Conservation (phyloP, 176 grass and related monocot species). For the Triticum urartu region DNA sequence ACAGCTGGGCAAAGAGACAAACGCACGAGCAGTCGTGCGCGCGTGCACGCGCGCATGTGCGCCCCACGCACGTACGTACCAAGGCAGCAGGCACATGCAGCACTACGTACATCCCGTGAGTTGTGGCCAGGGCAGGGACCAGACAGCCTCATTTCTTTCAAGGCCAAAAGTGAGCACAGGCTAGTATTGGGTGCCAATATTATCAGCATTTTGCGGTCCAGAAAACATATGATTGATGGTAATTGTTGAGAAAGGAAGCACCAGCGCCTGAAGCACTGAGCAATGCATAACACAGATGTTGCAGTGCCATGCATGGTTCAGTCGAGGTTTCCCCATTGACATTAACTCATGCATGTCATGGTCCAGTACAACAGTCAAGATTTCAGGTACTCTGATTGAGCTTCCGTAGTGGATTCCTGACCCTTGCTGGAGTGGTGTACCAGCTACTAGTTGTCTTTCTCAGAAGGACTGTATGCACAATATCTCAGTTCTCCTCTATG, state of each 20-base stretch:
- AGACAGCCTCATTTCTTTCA: neutral
- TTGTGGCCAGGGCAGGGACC: conserved; percentile 14
- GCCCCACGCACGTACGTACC: neutral
- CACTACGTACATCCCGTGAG: neutral
- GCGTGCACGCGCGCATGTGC: conserved; percentile 3
- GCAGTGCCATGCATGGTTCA: conserved; percentile 5
- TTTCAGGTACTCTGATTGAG: neutral
- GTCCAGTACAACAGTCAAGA: neutral
- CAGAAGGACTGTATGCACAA: neutral
- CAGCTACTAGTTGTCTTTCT: neutral
- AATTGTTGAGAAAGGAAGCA: neutral
- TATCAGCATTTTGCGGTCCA: neutral
- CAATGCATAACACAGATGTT: neutral
- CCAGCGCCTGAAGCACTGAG: neutral
- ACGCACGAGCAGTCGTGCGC: neutral
- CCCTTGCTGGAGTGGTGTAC: neutral
- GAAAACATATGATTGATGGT: neutral
- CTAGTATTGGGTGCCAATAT: neutral
- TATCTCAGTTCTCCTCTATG: neutral
- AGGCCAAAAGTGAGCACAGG: neutral
- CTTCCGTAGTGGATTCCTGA: neutral
- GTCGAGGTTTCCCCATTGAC: neutral
- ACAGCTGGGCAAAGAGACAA: conserved; percentile 38
- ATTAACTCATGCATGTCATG: neutral
- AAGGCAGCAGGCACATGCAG: conserved; percentile 33